These are phyloP conservation scores for Pichia nakasei DNA, from an alignment of 805 yeast genomes.

Conservation along the genomic window DNA sequence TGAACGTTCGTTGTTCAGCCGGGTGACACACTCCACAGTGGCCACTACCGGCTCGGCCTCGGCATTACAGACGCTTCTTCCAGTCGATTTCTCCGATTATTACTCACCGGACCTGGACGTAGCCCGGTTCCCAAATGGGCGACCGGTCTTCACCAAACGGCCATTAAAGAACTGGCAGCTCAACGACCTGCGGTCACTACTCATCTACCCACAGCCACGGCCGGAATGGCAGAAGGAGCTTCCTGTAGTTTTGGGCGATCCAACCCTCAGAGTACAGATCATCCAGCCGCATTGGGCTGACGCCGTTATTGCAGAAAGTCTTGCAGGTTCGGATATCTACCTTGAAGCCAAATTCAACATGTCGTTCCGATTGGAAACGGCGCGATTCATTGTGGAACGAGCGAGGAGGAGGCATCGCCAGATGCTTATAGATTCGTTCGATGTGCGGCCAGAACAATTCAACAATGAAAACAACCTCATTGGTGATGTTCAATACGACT, in stretches of 20 bases:
- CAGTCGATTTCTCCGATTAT: constrained; percentile 43
- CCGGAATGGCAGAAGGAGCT: constrained; percentile 50
- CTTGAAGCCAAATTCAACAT: constrained; percentile 50
- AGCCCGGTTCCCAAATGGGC: constrained; percentile 44
- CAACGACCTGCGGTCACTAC: constrained; percentile 57
- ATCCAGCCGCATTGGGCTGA: constrained; percentile 48
- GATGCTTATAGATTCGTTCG: constrained; percentile 19
- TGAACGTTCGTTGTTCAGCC: constrained; percentile 19
- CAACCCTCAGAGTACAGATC: constrained; percentile 36
- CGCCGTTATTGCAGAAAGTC: constrained; percentile 35
- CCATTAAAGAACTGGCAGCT: constrained; percentile 61
- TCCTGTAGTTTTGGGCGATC: constrained; percentile 33
- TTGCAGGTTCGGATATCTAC: constrained; percentile 57
- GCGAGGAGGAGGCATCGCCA: constrained; percentile 41
- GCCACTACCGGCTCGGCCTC: too few relatives aligned
- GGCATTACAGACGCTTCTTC: constrained; percentile 43
- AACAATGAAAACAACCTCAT: constrained; percentile 11
- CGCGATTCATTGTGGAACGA: constrained; percentile 49
- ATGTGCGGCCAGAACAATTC: constrained; percentile 15
- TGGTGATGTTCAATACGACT: constrained; percentile 16
- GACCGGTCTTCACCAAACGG: constrained; percentile 56
- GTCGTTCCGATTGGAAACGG: constrained; percentile 49
- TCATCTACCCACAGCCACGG: constrained; percentile 41
- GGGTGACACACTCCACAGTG: constrained; percentile 14
- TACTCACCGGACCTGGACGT: constrained; percentile 47